phyloP scores from a whole-genome alignment of 2,329 filamentous ascomycete genomes.

The Truncatella angustata region DNA sequence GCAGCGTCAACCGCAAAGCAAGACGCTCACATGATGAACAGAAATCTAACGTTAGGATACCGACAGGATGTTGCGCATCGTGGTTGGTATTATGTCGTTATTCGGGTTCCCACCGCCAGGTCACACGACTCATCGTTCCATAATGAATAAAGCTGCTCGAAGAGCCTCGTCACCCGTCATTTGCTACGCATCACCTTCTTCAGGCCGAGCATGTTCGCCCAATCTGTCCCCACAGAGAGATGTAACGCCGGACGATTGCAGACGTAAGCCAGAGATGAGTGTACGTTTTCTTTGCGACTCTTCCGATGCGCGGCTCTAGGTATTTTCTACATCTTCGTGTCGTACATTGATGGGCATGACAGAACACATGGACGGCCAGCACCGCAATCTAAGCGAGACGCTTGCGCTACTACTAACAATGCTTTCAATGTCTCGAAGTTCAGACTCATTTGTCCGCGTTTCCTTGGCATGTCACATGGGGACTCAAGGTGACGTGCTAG shows the following conservation, averaged over 20 bases:
- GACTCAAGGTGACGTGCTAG: too few species aligned
- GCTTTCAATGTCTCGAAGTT: too few species aligned
- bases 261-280: neutral
- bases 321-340: too few species aligned
- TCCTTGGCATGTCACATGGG: too few species aligned
- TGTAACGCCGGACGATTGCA: constrained; percentile 5
- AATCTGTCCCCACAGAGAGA: neutral
- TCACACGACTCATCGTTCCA: neutral
- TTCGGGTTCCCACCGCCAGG: neutral
- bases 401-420: too few species aligned
- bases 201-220: neutral
- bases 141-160: neutral
- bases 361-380: too few species aligned
- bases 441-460: too few species aligned
- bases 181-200: neutral
- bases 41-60: neutral
- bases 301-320: too few species aligned
- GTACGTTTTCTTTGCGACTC: too few species aligned
- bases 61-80: too few species aligned
- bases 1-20: neutral
- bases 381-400: too few species aligned
- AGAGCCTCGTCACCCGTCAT: constrained; percentile 2
- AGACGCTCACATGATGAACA: neutral
- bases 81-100: neutral
- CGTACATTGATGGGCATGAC: too few species aligned